Evolutionary conservation across 1,284 basidiomycete genomes (phyloP), one percentile per base, ranked within the genome.

Genomic region (Moniliella sp.): DNA sequence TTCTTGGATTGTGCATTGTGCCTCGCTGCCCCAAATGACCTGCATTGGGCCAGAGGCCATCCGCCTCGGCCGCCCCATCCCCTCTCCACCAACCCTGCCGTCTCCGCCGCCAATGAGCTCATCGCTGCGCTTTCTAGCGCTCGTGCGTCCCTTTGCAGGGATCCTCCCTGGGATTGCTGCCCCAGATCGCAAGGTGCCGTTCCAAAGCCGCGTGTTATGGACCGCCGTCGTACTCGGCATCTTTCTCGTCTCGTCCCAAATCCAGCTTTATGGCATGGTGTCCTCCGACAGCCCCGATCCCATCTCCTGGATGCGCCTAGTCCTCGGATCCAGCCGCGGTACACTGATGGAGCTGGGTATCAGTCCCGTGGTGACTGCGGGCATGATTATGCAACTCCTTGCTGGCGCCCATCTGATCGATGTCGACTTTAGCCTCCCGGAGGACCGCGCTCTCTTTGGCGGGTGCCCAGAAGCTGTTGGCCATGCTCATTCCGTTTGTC

Each of bases 301-400:
- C 8, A 74, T 97, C 31, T 94, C 88, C 69, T 97, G 88, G 88
- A 84, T 94, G 76, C 78, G 88, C 66, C 86, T 86, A 65, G 94
- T 97, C 65, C 73, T 94, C 40, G 88, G 88, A 21, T 91, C 83
- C 7, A 97, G 94, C 67, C 73, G 88, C 45, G 88, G 88, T n/a
- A 97, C 88, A 1, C 75, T 97, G 40, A 97, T 94, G 88, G 88
- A 97, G 66, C 74, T 97, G 39, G 88, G 88, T 52, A 94, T 94
- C 55, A 86, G 76, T 29, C 88, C 91, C 36, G 91, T 94, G 61
- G 75, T 97, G 56, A 97, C 88, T 9, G 57, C 55, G n/a, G 88
- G 88, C 52, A 97, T 94, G 88, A 94, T 94, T 66, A 94, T 97
- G 81, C 88, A 97, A 65, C 75, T 97, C 31, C 71, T 97, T 42